These are phyloP conservation scores for Recurvomyces mirabilis DNA, from an alignment of 495 filamentous ascomycete genomes.

Conservation along the genomic window DNA sequence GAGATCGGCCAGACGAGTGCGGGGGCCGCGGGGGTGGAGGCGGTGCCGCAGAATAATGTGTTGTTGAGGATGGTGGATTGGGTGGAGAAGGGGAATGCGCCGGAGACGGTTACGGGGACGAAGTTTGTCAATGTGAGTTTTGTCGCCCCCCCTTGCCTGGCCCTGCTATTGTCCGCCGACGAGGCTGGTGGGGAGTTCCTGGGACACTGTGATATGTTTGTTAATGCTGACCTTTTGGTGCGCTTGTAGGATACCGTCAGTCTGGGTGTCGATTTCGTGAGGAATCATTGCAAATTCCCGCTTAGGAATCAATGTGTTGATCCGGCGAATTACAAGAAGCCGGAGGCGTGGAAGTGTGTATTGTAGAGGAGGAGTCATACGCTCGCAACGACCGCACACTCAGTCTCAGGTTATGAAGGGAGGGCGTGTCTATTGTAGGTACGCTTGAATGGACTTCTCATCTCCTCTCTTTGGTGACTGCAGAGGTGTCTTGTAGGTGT, in stretches of 20 bases:
- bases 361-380: too few relatives aligned
- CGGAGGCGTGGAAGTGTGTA: conserved; percentile 16
- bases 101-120: conserved; percentile 42
- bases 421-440: too few relatives aligned
- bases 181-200: too few relatives aligned
- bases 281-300: conserved; percentile 15
- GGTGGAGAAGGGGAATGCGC: conserved; percentile 49
- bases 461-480: too few relatives aligned
- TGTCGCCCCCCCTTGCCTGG: background rate
- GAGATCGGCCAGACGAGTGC: conserved; percentile 38
- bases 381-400: too few relatives aligned
- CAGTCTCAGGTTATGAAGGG: too few relatives aligned
- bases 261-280: conserved; percentile 10
- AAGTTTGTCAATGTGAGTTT: conserved; percentile 34
- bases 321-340: conserved; percentile 7
- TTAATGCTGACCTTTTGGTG: background rate
- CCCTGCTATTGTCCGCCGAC: too few relatives aligned
- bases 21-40: conserved; percentile 6
- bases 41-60: conserved; percentile 13
- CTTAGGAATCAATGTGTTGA: conserved; percentile 10
- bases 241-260: conserved; percentile 12
- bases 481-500: too few relatives aligned
- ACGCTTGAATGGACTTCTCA: too few relatives aligned
- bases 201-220: too few relatives aligned
- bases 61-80: conserved; percentile 45